A percentile compares a stretch with the other conserved stretches of the same genome.
Conservation (phyloP, 805 yeast species). For the Pichia eremophila region DNA sequence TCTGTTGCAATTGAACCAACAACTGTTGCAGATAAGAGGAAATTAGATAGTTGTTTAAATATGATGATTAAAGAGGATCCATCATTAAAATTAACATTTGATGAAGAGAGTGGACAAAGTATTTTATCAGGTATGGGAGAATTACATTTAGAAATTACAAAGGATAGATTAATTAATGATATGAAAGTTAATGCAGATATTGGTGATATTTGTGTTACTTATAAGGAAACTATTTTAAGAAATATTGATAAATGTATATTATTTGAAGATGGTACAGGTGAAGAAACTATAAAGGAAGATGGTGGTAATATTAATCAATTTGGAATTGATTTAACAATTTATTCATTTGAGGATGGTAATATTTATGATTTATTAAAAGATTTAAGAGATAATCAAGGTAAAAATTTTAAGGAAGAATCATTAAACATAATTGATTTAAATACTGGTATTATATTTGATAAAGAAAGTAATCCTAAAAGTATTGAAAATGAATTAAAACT, state of each 20-base stretch:
- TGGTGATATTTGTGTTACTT: constrained; percentile 82
- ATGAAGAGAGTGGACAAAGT: constrained; percentile 86
- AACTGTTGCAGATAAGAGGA: constrained; percentile 70
- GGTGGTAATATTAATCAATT: constrained; percentile 4
- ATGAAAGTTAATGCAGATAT: constrained; percentile 73
- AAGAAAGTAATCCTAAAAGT: constrained; percentile 16
- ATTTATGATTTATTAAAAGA: constrained; percentile 20
- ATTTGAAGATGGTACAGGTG: constrained; percentile 16
- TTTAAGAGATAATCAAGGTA: constrained; percentile 25
- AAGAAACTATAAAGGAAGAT: not conserved
- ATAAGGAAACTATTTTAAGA: constrained; percentile 54
- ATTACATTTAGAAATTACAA: constrained; percentile 81
- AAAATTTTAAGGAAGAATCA: constrained; percentile 27
- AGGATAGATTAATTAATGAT: constrained; percentile 68
- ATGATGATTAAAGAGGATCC: constrained; percentile 83
- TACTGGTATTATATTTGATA: constrained; percentile 34
- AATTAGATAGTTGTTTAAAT: constrained; percentile 61
- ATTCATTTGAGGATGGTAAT: constrained; percentile 25
- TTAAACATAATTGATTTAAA: constrained; percentile 39
- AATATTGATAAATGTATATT: constrained; percentile 14
- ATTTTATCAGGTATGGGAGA: constrained; percentile 96
- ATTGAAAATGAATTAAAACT: constrained; percentile 15
- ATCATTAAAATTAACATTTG: constrained; percentile 57
- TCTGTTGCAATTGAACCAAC: constrained; percentile 76
- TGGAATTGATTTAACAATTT: constrained; percentile 19